These are phyloP conservation scores for Cyberlindnera xylosilytica DNA, from an alignment of 805 yeast species.

Conservation along the genomic window DNA sequence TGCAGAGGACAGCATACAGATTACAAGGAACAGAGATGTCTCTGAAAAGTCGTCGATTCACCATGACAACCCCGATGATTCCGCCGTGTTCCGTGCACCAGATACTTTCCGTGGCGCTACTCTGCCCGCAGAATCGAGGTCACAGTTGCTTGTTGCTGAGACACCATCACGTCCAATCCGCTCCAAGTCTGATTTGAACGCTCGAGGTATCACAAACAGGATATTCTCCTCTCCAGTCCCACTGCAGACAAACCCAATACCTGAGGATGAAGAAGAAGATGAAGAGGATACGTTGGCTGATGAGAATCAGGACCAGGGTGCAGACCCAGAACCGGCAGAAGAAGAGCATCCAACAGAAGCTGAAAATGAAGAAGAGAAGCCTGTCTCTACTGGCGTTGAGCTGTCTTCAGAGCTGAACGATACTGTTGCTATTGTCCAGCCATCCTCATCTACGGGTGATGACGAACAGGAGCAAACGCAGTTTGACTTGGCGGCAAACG, in stretches of 20 bases:
- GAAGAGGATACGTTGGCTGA: background rate
- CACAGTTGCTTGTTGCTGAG: slow-evolving; percentile 8
- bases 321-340: no score
- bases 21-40: slow-evolving; percentile 9
- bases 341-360: no score
- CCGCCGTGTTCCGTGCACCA: slow-evolving; percentile 1
- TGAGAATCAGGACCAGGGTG: no score
- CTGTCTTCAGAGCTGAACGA: background rate
- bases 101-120: background rate
- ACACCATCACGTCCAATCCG: slow-evolving; percentile 9
- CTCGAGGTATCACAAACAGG: background rate
- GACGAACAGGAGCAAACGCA: slow-evolving; percentile 3
- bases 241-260: background rate
- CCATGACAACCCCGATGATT: slow-evolving; percentile 6
- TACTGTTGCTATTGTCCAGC: background rate
- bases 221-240: slow-evolving; percentile 1
- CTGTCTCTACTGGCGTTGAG: background rate
- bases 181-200: background rate
- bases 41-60: background rate
- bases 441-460: background rate
- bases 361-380: background rate
- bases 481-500: slow-evolving; percentile 13
- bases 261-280: background rate
- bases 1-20: slow-evolving; percentile 24
- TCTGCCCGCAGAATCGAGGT: background rate